These are phyloP conservation scores for Botryotinia globosa DNA, from an alignment of 2,329 filamentous ascomycete genomes.

Conservation along the genomic window DNA sequence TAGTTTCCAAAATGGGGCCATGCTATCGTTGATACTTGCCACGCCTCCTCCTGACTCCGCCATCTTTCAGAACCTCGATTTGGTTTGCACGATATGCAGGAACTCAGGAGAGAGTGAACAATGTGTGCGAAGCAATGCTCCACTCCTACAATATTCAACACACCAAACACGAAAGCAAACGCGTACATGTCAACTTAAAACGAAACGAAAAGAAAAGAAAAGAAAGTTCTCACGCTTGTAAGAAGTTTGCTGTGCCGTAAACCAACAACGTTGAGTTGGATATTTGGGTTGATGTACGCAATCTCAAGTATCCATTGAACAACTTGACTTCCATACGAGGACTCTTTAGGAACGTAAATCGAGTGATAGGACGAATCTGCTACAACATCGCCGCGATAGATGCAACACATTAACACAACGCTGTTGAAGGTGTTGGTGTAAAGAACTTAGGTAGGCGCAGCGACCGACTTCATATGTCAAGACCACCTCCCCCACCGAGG, in stretches of 20 bases:
- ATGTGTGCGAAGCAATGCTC: background rate
- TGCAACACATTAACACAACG: background rate
- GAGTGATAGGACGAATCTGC: background rate
- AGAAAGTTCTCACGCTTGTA: background rate
- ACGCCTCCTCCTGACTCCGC: background rate
- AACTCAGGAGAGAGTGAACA: background rate
- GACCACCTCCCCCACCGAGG: background rate
- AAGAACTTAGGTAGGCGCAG: background rate
- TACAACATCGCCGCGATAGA: background rate
- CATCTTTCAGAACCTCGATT: background rate
- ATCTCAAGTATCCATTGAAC: background rate
- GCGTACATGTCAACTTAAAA: background rate
- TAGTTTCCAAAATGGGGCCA: background rate
- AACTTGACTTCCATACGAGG: background rate
- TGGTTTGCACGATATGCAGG: background rate
- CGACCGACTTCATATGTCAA: background rate
- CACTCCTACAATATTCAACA: background rate
- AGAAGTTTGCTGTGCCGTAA: background rate
- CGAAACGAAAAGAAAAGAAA: background rate
- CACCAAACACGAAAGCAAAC: background rate
- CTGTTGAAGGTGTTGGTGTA: background rate
- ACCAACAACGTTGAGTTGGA: background rate
- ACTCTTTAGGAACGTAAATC: background rate
- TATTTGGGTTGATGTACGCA: background rate
- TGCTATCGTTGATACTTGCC: background rate